These are phyloP conservation scores for Lophium mytilinum DNA, from an alignment of 495 filamentous ascomycete genomes.

Conservation along the genomic window DNA sequence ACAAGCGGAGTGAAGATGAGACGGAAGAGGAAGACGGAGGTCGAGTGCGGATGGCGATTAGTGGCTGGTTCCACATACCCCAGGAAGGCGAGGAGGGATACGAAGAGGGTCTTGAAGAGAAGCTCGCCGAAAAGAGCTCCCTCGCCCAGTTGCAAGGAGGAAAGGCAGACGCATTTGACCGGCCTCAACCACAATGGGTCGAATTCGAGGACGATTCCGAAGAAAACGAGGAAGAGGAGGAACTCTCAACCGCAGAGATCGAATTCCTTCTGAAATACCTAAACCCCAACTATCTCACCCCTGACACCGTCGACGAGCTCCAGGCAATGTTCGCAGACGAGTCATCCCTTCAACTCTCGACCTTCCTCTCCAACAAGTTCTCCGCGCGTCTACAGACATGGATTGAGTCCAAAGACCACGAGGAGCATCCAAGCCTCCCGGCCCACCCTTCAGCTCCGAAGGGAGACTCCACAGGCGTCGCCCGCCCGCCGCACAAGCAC, in stretches of 20 bases:
- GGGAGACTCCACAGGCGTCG: constrained; percentile 39
- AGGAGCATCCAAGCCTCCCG: constrained; percentile 38
- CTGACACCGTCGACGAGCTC: constrained; percentile 80
- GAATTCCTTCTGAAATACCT: constrained; percentile 86
- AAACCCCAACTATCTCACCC: constrained; percentile 83
- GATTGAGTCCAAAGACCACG: constrained; percentile 43
- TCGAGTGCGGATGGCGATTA: constrained; percentile 91
- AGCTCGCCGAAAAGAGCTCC: constrained; percentile 77
- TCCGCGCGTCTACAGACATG: constrained; percentile 57
- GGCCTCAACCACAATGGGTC: constrained; percentile 57
- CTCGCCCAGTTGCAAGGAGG: constrained; percentile 80
- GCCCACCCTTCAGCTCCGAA: constrained; percentile 48
- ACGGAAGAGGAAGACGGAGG: constrained; percentile 55
- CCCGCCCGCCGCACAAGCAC: constrained; percentile 89
- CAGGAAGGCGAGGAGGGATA: constrained; percentile 94
- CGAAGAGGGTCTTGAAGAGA: constrained; percentile 78
- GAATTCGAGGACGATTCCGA: constrained; percentile 37
- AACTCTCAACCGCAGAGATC: constrained; percentile 66
- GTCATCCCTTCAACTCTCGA: constrained; percentile 69
- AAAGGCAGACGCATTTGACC: constrained; percentile 79
- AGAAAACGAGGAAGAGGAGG: constrained; percentile 37
- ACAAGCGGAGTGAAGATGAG: constrained; percentile 54
- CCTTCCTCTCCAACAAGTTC: constrained; percentile 72
- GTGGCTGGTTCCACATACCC: constrained; percentile 99
- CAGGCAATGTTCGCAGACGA: constrained; percentile 69